A percentile compares a stretch with the other conserved stretches of the same genome.
These are phyloP conservation scores for Paratrypanosoma confusum DNA, from an alignment of 208 protist genomes.

Conservation along the genomic window DNA sequence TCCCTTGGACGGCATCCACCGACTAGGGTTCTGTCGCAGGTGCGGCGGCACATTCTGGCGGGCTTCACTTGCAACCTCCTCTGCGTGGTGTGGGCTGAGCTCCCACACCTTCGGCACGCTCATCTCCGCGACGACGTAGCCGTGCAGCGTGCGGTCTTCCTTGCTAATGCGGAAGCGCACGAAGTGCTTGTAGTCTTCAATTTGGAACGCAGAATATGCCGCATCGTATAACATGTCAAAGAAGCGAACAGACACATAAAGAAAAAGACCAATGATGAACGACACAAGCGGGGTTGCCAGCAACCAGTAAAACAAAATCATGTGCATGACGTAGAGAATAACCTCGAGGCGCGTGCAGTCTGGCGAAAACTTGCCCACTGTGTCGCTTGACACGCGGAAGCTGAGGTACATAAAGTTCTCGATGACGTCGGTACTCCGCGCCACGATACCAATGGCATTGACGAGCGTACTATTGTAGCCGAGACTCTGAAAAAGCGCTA, in stretches of 20 bases:
- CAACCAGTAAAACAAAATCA: slow-evolving; percentile 74
- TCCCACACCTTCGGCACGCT: slow-evolving; percentile 57
- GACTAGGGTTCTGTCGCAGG: slow-evolving; percentile 39
- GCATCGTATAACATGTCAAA: slow-evolving; percentile 73
- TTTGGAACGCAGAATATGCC: slow-evolving; percentile 76
- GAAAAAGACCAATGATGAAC: slow-evolving; percentile 60
- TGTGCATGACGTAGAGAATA: slow-evolving; percentile 47
- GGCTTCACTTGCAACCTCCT: slow-evolving; percentile 15
- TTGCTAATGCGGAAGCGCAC: slow-evolving; percentile 54
- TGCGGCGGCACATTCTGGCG: slow-evolving; percentile 46
- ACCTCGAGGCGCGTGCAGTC: slow-evolving; percentile 30
- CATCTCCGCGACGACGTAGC: slow-evolving; percentile 48
- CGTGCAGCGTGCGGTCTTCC: slow-evolving; percentile 40
- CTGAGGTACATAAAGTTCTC: slow-evolving; percentile 56
- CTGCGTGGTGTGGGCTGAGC: slow-evolving; percentile 28
- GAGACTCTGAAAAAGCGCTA: slow-evolving; percentile 5
- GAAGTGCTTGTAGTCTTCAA: slow-evolving; percentile 81
- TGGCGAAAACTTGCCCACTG: slow-evolving; percentile 26
- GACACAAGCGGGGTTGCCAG: slow-evolving; percentile 65
- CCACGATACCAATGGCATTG: slow-evolving; percentile 12
- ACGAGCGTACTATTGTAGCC: slow-evolving; percentile 14
- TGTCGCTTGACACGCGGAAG: slow-evolving; percentile 25
- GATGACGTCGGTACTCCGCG: slow-evolving; percentile 41
- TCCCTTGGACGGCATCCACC: slow-evolving; percentile 39
- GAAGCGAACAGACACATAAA: slow-evolving; percentile 50